phyloP scores from a whole-genome alignment of 2,329 filamentous ascomycete species.

The Emydomyces testavorans region DNA sequence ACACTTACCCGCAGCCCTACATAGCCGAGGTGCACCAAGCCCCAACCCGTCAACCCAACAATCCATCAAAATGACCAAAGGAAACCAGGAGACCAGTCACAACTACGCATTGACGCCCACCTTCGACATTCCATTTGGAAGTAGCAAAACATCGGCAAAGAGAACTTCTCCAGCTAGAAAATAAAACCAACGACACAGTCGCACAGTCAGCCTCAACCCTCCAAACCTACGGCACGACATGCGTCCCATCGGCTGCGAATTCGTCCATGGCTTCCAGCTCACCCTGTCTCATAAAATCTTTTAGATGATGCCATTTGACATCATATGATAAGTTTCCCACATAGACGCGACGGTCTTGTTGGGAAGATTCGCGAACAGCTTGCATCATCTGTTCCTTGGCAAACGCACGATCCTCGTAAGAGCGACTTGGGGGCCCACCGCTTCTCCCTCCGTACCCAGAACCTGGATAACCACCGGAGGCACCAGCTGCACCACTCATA shows the following conservation, averaged over 20 bases:
- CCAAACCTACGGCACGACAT: conserved; percentile 15
- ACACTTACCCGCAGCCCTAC: conserved; percentile 99
- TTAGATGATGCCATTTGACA: conserved; percentile 99
- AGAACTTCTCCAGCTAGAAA: conserved; percentile 87
- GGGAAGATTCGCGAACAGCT: conserved; percentile 82
- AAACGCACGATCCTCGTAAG: conserved; percentile 69
- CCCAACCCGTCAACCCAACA: conserved; percentile 99
- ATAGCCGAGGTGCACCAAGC: conserved; percentile 74
- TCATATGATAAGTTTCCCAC: conserved; percentile 98
- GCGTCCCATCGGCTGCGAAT: conserved; percentile 15
- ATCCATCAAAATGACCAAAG: conserved; percentile 59
- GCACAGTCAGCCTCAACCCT: conserved; percentile 24
- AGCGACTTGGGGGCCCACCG: conserved; percentile 55
- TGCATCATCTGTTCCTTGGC: conserved; percentile 95
- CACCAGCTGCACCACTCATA: conserved; percentile 61
- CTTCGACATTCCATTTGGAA: conserved; percentile 99
- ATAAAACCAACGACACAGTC: conserved; percentile 24
- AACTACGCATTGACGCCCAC: conserved; percentile 90
- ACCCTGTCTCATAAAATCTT: conserved; percentile 99
- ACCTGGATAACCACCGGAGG: conserved; percentile 59
- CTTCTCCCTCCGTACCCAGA: conserved; percentile 47
- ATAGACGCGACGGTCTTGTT: conserved; percentile 98
- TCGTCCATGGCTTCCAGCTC: conserved; percentile 33
- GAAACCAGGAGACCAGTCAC: conserved; percentile 66
- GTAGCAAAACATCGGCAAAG: conserved; percentile 97